Base-by-base conservation (phyloP, 495 filamentous ascomycete genomes). In the Xylaria castorea region DNA sequence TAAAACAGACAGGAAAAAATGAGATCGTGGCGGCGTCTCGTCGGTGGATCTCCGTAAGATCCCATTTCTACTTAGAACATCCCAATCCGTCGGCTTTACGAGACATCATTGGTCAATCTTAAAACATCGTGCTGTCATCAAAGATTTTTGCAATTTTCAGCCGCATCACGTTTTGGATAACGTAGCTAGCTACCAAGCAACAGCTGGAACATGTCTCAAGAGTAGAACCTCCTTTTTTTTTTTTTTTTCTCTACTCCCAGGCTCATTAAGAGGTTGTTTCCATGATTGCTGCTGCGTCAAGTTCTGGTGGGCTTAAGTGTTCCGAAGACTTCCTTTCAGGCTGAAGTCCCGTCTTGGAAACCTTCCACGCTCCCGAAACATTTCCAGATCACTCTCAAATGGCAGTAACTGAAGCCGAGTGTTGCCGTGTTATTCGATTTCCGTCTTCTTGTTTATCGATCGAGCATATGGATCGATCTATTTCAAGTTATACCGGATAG, bases 391-490 rank as follows among this genome's bases (percentile, higher is more conserved):
- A 7, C 22, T 18, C 20, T 36, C 58, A 38, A 38, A 57, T 32
- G 53, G 30, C 12, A 20, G 38, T 36, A 38, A 61, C 6, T 22
- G 34, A 38, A 22, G 38, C 61, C 61, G 61, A 18, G 38, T 44
- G 38, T 64, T 64, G 6, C 61, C 38, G n/a, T 20, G 61, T 12
- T 61, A n/a, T 27, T 61, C 34, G 12, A 61, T n/a, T 11, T n/a
- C 5, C 22, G 14, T 36, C 5, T 14, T 22, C 12, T 25, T 12
- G 27, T 67, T 22, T 36, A 27, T 16, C 12, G 36, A 40, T 11
- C 50, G 66, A 61, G 38, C 34, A 42, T 42, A 44, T 38, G 46
- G 50, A 68, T 68, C 34, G 66, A 68, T 55, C 48, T 55, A 48
- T 57, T 57, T 42, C 50, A 57, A 20, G 30, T n/a, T 67, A 57